phyloP scores from a whole-genome alignment of 495 filamentous ascomycete genomes.

The Penicillium psychrofluorescens region DNA sequence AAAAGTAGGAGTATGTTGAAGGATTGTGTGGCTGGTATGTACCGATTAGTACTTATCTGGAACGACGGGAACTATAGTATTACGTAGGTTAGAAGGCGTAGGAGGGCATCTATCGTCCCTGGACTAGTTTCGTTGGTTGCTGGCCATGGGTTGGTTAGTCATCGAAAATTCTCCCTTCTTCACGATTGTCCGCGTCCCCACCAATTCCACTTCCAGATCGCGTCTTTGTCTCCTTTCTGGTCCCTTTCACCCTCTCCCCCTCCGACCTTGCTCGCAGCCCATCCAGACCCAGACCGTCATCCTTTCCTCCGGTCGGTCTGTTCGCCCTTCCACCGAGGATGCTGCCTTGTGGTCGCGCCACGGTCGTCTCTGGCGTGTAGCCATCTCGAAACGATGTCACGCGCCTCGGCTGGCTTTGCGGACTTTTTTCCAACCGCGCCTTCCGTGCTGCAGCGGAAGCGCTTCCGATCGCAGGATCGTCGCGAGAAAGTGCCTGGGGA shows the following conservation, averaged over 20 bases:
- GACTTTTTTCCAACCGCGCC: conserved; percentile 88
- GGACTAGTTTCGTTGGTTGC: too few species aligned
- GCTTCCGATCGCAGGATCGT: conserved; percentile 35
- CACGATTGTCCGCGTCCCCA: too few species aligned
- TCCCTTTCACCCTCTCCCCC: not conserved
- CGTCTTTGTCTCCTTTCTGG: not conserved
- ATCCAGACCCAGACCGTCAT: not conserved
- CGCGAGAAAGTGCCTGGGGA: conserved; percentile 12
- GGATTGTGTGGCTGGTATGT: not conserved
- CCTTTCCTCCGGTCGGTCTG: not conserved
- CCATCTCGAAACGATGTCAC: conserved; percentile 59
- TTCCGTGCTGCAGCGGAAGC: conserved; percentile 52
- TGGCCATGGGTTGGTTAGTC: too few species aligned
- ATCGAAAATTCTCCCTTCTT: not conserved
- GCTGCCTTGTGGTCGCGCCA: conserved; percentile 29
- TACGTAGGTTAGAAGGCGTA: too few species aligned
- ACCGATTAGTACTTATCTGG: too few species aligned
- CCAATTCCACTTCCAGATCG: too few species aligned
- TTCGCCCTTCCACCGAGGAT: conserved; percentile 25
- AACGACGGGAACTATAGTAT: too few species aligned
- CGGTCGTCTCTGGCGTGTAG: conserved; percentile 34
- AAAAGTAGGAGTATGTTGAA: not conserved
- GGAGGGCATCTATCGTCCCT: too few species aligned
- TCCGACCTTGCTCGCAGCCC: not conserved
- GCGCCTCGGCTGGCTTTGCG: conserved; percentile 75